Conservation (phyloP, 192 early-diverging fungal species). For the Oehlia diaphana region DNA sequence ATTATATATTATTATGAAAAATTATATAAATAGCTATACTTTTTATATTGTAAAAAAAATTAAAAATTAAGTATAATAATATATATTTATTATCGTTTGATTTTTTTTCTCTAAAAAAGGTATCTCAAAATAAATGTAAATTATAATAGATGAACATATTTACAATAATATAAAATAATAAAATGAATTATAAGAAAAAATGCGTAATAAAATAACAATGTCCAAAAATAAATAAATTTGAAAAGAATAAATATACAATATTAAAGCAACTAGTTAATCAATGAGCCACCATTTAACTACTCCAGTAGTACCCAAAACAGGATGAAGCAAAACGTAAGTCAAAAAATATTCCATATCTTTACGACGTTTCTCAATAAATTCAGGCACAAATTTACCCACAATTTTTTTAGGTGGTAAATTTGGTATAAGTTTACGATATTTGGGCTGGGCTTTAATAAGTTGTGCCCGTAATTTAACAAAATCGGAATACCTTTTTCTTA, state of each 20-base stretch:
- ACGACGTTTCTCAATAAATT: slow-evolving; percentile 44
- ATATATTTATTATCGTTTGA: too few species aligned
- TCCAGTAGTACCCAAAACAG: slow-evolving; percentile 37
- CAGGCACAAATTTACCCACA: slow-evolving; percentile 39
- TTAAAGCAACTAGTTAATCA: not conserved
- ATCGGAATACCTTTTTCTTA: slow-evolving; percentile 46
- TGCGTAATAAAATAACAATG: not conserved
- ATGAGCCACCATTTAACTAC: slow-evolving; percentile 43
- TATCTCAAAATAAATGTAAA: not conserved
- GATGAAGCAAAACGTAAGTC: slow-evolving; percentile 45
- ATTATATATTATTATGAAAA: too few species aligned
- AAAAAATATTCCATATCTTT: slow-evolving; percentile 50
- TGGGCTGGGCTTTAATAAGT: slow-evolving; percentile 36
- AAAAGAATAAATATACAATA: not conserved
- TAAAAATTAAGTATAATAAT: too few species aligned
- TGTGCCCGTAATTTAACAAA: slow-evolving; percentile 39
- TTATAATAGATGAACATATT: not conserved
- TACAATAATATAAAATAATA: not conserved
- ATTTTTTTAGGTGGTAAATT: slow-evolving; percentile 50
- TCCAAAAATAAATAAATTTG: not conserved
- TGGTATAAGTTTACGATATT: slow-evolving; percentile 39
- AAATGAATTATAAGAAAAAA: not conserved
- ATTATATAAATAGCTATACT: too few species aligned
- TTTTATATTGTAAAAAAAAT: too few species aligned
- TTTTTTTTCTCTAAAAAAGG: too few species aligned